phyloP scores from a whole-genome alignment of 2,329 filamentous ascomycete genomes.

The Colletotrichum sublineola region DNA sequence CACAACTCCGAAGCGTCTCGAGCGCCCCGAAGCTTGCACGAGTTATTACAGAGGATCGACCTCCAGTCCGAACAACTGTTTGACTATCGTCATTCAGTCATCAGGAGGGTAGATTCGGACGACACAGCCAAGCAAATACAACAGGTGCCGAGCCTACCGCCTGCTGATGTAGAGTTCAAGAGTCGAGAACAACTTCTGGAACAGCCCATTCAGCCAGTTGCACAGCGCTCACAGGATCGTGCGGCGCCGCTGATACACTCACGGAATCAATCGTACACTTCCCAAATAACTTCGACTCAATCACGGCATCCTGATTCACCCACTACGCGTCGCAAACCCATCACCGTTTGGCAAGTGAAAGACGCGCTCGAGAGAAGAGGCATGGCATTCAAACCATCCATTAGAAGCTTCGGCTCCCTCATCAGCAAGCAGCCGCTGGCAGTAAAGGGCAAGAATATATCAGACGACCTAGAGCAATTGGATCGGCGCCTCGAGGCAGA shows the following conservation, averaged over 20 bases:
- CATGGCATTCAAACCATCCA: not conserved
- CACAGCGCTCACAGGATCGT: not conserved
- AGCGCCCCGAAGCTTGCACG: not conserved
- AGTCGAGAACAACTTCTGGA: not conserved
- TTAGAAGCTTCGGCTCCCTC: not conserved
- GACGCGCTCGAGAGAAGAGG: not conserved
- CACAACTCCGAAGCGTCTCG: not conserved
- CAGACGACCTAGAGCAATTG: not conserved
- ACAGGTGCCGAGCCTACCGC: not conserved
- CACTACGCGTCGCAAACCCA: not conserved
- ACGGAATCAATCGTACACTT: not conserved
- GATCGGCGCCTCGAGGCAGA: not conserved
- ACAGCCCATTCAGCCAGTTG: not conserved
- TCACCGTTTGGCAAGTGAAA: not conserved
- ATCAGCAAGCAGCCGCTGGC: not conserved
- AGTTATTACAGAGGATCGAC: not conserved
- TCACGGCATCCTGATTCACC: not conserved
- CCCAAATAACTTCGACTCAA: not conserved
- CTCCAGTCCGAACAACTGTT: not conserved
- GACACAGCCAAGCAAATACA: not conserved
- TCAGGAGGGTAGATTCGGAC: not conserved
- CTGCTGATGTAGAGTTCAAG: not conserved
- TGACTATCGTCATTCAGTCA: not conserved
- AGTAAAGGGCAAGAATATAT: conserved; percentile 3
- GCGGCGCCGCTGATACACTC: not conserved